These are phyloP conservation scores for Saccharomyces hybrid DNA, from an alignment of 1,139 yeast genomes.

Conservation along the genomic window DNA sequence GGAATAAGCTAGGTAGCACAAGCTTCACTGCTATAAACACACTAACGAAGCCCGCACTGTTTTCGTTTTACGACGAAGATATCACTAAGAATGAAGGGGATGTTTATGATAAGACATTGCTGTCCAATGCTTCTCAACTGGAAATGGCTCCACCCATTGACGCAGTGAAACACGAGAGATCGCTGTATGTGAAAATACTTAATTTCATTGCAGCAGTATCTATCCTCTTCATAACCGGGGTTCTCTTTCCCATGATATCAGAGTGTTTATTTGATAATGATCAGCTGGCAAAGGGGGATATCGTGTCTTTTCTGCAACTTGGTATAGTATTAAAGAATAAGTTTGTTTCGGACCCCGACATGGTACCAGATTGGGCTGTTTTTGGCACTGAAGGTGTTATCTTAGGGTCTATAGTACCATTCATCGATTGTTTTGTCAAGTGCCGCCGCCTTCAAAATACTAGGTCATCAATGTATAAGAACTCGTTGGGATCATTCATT, in stretches of 20 bases:
- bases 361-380: slow-evolving; percentile 31
- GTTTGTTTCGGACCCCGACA: background rate
- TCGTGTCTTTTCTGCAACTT: background rate
- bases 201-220: background rate
- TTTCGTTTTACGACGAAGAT: slow-evolving; percentile 26
- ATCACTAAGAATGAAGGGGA: slow-evolving; percentile 23
- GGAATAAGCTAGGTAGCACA: slow-evolving; percentile 9
- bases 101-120: slow-evolving; percentile 11
- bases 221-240: slow-evolving; percentile 1
- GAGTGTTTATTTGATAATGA: background rate
- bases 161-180: background rate
- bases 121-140: slow-evolving; percentile 9
- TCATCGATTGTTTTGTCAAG: slow-evolving; percentile 37
- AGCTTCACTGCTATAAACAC: slow-evolving; percentile 15
- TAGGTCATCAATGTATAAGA: slow-evolving; percentile 15
- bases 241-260: background rate
- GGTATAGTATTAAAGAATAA: background rate
- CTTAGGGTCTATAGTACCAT: slow-evolving; percentile 59
- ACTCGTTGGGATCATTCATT: slow-evolving; percentile 36
- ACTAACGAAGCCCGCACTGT: slow-evolving; percentile 24
- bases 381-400: slow-evolving; percentile 52
- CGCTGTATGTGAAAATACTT: background rate
- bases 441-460: background rate
- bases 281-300: background rate
- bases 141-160: slow-evolving; percentile 14